These are phyloP conservation scores for Quambalaria eucalypti DNA, from an alignment of 1,284 basidiomycete species.

Conservation along the genomic window DNA sequence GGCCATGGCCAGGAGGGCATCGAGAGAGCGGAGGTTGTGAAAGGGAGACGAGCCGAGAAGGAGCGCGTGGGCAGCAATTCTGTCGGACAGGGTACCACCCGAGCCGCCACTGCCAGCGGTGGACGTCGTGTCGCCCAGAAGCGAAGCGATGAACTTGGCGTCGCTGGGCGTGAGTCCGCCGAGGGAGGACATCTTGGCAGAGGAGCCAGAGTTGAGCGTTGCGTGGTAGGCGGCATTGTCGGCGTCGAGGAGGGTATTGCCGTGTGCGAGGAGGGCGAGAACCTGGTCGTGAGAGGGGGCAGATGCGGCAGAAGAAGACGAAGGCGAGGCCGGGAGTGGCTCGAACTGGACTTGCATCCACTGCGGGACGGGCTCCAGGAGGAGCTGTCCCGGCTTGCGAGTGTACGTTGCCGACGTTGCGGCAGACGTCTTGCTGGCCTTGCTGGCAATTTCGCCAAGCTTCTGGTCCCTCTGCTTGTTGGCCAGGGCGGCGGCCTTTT, in stretches of 20 bases:
- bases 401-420: constrained; percentile 5
- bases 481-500: neutral
- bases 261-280: constrained; percentile 25
- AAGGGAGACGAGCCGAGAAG: constrained; percentile 82
- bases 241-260: constrained; percentile 20
- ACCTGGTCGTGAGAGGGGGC: constrained; percentile 11
- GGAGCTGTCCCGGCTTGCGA: constrained; percentile 9
- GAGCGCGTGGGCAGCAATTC: constrained; percentile 82
- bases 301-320: neutral
- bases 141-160: constrained; percentile 40
- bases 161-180: constrained; percentile 37
- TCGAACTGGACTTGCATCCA: constrained; percentile 23
- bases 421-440: constrained; percentile 1
- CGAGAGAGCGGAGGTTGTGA: constrained; percentile 60
- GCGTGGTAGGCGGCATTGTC: constrained; percentile 33
- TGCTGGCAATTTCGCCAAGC: neutral
- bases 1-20: constrained; percentile 64
- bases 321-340: constrained; percentile 10
- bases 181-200: constrained; percentile 19
- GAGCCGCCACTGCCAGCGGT: constrained; percentile 16
- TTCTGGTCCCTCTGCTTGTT: neutral
- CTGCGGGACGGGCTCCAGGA: constrained; percentile 22
- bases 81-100: constrained; percentile 70
- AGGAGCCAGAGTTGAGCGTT: constrained; percentile 30
- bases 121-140: constrained; percentile 13